Evolutionary conservation across 2,329 filamentous ascomycete genomes (phyloP).

Genomic region (Aspergillus alliaceus): DNA sequence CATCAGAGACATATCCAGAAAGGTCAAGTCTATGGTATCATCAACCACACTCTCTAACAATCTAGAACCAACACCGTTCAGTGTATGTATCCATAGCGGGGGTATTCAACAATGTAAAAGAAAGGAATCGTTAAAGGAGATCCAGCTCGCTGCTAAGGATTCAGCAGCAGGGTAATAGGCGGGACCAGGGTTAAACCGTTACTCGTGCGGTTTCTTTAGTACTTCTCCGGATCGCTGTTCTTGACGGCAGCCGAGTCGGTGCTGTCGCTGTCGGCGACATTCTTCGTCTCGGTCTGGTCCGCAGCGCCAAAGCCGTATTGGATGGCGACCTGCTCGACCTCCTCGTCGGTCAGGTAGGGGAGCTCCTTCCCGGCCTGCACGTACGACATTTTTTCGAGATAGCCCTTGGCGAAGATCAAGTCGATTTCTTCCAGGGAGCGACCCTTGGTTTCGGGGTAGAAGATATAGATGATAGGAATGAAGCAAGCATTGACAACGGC

Average conservation of each 20-base stretch:
- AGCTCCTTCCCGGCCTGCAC: slow-evolving; percentile 23
- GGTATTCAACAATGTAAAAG: neutral
- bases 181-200: too few relatives aligned
- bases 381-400: slow-evolving; percentile 16
- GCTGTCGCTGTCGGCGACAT: neutral
- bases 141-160: too few relatives aligned
- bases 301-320: slow-evolving; percentile 14
- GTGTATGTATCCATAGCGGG: neutral
- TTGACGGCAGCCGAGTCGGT: neutral
- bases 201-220: neutral
- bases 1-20: too few relatives aligned
- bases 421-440: slow-evolving; percentile 34
- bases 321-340: slow-evolving; percentile 16
- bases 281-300: neutral
- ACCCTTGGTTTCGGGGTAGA: slow-evolving; percentile 31
- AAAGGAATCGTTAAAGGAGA: neutral
- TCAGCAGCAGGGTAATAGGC: neutral
- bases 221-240: neutral
- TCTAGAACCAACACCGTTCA: neutral
- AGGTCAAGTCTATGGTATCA: neutral
- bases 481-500: slow-evolving; percentile 24
- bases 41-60: neutral
- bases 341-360: slow-evolving; percentile 17
- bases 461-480: slow-evolving; percentile 31
- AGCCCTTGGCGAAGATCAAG: slow-evolving; percentile 13